Evolutionary conservation across 371 early-diverging fungal species (phyloP).

Genomic region (Mucor indicus): DNA sequence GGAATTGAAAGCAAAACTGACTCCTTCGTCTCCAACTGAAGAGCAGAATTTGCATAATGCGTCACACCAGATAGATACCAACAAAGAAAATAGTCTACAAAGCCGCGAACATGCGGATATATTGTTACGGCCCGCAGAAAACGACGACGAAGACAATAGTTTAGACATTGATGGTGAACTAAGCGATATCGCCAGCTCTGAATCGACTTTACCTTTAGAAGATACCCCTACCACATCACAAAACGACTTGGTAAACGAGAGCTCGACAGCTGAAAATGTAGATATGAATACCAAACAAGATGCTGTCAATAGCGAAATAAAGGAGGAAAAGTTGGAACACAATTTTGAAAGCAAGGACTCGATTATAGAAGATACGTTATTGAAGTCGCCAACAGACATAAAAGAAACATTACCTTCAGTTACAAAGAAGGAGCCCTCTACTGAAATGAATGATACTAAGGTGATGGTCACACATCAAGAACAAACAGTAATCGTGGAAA

Average conservation of each 20-base stretch:
- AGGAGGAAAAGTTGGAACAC: too few species aligned
- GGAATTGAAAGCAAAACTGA: not conserved
- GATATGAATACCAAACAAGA: too few species aligned
- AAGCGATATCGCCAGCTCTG: constrained; percentile 28
- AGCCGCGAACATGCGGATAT: too few species aligned
- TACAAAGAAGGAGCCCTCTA: not conserved
- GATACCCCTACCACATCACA: constrained; percentile 7
- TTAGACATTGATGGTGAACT: not conserved
- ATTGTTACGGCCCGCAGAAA: too few species aligned
- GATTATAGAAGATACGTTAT: not conserved
- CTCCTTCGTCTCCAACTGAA: too few species aligned
- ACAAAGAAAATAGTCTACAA: too few species aligned
- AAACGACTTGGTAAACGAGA: not conserved
- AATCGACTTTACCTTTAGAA: constrained; percentile 29
- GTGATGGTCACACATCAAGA: not conserved
- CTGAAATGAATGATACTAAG: not conserved
- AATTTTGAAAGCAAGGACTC: too few species aligned
- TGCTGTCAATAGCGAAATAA: not conserved
- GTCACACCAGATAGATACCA: too few species aligned
- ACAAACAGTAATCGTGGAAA: not conserved
- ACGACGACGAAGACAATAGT: not conserved
- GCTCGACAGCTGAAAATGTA: not conserved
- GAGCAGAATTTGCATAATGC: too few species aligned
- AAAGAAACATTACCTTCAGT: not conserved
- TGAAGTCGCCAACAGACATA: not conserved